phyloP scores from a whole-genome alignment of 139 green algal species.

The Astrephomene gubernaculifera region DNA sequence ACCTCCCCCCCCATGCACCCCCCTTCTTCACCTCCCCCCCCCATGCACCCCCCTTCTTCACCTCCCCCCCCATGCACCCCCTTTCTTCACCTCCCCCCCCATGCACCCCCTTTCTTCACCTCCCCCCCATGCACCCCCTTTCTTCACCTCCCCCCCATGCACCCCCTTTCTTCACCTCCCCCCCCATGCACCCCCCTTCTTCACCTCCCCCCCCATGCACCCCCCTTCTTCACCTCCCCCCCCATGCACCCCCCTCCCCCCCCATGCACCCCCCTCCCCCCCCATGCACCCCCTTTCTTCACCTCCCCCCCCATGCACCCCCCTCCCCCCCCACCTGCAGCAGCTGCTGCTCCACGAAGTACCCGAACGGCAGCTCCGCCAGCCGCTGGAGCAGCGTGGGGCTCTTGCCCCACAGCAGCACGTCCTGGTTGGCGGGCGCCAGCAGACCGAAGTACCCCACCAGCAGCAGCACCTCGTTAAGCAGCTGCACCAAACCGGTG shows the following conservation, averaged over 20 bases:
- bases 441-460: conserved; percentile 62
- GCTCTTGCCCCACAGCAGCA: conserved; percentile 69
- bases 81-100: too few species aligned
- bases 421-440: conserved; percentile 51
- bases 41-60: too few species aligned
- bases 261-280: background rate
- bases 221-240: background rate
- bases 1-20: too few species aligned
- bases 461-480: conserved; percentile 72
- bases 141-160: too few species aligned
- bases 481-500: conserved; percentile 50
- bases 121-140: too few species aligned
- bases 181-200: too few species aligned
- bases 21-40: too few species aligned
- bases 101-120: too few species aligned
- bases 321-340: conserved; percentile 11
- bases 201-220: too few species aligned
- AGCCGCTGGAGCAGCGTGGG: conserved; percentile 71
- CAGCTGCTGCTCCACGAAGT: conserved; percentile 49
- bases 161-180: too few species aligned
- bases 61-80: too few species aligned
- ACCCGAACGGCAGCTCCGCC: conserved; percentile 57
- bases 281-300: background rate
- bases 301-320: background rate
- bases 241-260: background rate